Percentiles rank a stretch among this genome's conserved stretches.
Conservation (phyloP, 768 basidiomycete species). For the Hygrocybe punicea region DNA sequence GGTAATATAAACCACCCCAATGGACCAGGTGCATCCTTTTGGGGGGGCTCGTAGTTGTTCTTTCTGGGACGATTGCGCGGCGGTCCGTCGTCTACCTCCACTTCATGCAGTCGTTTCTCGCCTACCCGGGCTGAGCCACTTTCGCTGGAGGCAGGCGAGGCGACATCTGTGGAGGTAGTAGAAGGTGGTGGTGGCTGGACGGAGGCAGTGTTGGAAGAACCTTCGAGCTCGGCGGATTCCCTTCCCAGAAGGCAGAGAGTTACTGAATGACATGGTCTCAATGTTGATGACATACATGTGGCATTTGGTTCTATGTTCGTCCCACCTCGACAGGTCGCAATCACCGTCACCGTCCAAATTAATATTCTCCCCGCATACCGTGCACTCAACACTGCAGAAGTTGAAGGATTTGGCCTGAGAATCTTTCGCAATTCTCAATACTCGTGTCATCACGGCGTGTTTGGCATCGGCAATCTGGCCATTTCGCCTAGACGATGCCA, state of each 20-base stretch:
- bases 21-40: slow-evolving; percentile 44
- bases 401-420: slow-evolving; percentile 53
- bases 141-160: slow-evolving; percentile 24
- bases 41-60: slow-evolving; percentile 43
- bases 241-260: not conserved
- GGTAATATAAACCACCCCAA: slow-evolving; percentile 62
- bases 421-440: slow-evolving; percentile 59
- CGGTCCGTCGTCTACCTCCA: slow-evolving; percentile 34
- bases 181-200: slow-evolving; percentile 34
- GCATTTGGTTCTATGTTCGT: slow-evolving; percentile 57
- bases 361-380: slow-evolving; percentile 46
- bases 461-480: slow-evolving; percentile 60
- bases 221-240: not conserved
- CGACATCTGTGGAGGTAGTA: slow-evolving; percentile 40
- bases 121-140: slow-evolving; percentile 26
- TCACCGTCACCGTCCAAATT: slow-evolving; percentile 48
- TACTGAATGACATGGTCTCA: not conserved
- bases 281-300: slow-evolving; percentile 20
- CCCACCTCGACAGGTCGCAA: slow-evolving; percentile 60
- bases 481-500: slow-evolving; percentile 42
- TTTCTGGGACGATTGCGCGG: slow-evolving; percentile 52
- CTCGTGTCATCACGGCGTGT: slow-evolving; percentile 35
- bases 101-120: slow-evolving; percentile 51
- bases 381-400: slow-evolving; percentile 47
- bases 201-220: slow-evolving; percentile 15